phyloP scores from a whole-genome alignment of 495 filamentous ascomycete genomes.

The Aspergillus egyptiacus region DNA sequence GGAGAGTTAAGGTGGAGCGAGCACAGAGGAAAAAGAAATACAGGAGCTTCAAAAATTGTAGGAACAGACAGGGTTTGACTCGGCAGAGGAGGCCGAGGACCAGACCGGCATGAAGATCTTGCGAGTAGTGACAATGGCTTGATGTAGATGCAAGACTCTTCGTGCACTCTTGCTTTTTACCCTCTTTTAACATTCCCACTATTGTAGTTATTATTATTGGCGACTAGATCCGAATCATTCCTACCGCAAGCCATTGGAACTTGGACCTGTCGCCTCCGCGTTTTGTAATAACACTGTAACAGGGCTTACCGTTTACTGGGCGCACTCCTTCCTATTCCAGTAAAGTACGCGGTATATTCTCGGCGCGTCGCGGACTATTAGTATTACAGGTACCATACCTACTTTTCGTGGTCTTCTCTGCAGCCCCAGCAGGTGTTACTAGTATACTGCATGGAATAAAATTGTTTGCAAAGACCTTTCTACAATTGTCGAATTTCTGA shows the following conservation, averaged over 20 bases:
- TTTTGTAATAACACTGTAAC: not conserved
- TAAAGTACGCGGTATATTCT: constrained; percentile 1
- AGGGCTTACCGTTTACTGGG: not conserved
- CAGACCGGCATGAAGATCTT: no score
- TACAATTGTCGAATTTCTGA: no score
- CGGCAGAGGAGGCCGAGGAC: not conserved
- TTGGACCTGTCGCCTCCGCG: constrained; percentile 2
- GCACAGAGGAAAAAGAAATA: constrained; percentile 8
- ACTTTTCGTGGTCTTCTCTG: no score
- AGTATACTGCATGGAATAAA: no score
- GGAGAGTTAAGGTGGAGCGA: constrained; percentile 4
- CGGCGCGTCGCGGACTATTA: constrained; percentile 6
- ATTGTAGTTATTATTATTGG: not conserved
- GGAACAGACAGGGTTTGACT: constrained; percentile 4
- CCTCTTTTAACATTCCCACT: no score
- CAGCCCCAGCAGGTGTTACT: no score
- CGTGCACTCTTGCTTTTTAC: not conserved
- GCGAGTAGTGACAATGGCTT: not conserved
- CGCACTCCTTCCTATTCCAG: not conserved
- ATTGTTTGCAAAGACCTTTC: no score
- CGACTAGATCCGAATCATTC: not conserved
- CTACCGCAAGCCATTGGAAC: not conserved
- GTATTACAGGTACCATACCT: no score
- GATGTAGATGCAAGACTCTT: not conserved
- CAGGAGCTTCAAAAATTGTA: constrained; percentile 9